Percentiles rank a stretch among this genome's conserved stretches.
Evolutionary conservation across 2,329 filamentous ascomycete species (phyloP).

Genomic region (Apiospora rasikravindrae): DNA sequence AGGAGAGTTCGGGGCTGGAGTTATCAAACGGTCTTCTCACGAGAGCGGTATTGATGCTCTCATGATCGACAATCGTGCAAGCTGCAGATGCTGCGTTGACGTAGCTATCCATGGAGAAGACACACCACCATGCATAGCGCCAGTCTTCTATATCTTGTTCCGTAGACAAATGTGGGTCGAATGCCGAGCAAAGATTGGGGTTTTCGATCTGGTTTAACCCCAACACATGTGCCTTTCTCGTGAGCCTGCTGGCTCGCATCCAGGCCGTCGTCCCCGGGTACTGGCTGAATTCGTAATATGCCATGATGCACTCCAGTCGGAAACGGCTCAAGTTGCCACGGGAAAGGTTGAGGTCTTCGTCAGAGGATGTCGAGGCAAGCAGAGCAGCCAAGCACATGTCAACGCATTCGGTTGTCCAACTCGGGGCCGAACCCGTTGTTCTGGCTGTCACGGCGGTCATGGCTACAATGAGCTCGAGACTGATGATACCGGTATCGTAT

Average conservation of each 20-base stretch:
- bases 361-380: constrained; percentile 26
- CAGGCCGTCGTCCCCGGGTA: constrained; percentile 40
- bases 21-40: constrained; percentile 26
- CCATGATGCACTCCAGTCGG: constrained; percentile 40
- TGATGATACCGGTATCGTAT: constrained; percentile 32
- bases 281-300: constrained; percentile 45
- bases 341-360: constrained; percentile 18
- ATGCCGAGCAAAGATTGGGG: constrained; percentile 33
- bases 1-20: constrained; percentile 1
- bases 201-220: constrained; percentile 43
- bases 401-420: constrained; percentile 31
- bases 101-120: constrained; percentile 43
- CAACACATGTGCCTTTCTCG: constrained; percentile 40
- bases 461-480: constrained; percentile 31
- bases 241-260: constrained; percentile 39
- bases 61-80: constrained; percentile 35
- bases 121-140: constrained; percentile 43
- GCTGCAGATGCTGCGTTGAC: constrained; percentile 39
- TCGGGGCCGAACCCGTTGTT: constrained; percentile 30
- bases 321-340: constrained; percentile 34
- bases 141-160: constrained; percentile 42
- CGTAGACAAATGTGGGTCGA: constrained; percentile 26
- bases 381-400: constrained; percentile 32
- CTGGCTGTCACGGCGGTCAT: constrained; percentile 38
- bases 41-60: constrained; percentile 38